phyloP scores from a whole-genome alignment of 2,329 filamentous ascomycete genomes.

The Neonectria ditissima region DNA sequence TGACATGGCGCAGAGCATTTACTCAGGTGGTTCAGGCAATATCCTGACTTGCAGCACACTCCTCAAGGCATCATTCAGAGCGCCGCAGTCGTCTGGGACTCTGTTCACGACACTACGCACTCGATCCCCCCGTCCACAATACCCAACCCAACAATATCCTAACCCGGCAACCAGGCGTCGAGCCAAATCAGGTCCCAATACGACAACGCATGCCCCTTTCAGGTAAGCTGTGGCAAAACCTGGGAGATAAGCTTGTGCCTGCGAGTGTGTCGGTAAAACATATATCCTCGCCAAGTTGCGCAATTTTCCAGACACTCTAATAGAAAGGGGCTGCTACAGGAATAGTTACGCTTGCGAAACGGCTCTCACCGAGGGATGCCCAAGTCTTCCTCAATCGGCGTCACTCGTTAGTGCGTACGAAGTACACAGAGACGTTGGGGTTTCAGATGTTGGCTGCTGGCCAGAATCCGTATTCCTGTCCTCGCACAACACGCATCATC shows the following conservation, averaged over 20 bases:
- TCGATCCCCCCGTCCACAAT: not conserved
- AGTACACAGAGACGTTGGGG: not conserved
- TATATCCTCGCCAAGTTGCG: not conserved
- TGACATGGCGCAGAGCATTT: not conserved
- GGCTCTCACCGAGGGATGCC: no score
- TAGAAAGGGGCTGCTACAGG: not conserved
- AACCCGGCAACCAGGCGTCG: not conserved
- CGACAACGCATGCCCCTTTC: not conserved
- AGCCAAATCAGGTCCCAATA: not conserved
- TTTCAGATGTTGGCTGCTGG: not conserved
- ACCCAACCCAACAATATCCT: not conserved
- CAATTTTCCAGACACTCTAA: not conserved
- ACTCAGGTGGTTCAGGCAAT: not conserved
- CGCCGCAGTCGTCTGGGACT: not conserved
- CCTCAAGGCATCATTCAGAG: not conserved
- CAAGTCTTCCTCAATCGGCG: not conserved
- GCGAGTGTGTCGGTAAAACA: not conserved
- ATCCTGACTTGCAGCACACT: not conserved
- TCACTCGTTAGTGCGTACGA: no score
- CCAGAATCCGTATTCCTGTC: not conserved
- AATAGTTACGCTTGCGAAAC: not conserved
- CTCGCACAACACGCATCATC: not conserved
- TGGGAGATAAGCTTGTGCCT: not conserved
- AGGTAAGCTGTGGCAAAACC: not conserved
- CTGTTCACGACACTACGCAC: not conserved